A percentile compares a stretch with the other conserved stretches of the same genome.
These are phyloP conservation scores for Kazachstania psychrophila DNA, from an alignment of 805 yeast species.

Conservation along the genomic window DNA sequence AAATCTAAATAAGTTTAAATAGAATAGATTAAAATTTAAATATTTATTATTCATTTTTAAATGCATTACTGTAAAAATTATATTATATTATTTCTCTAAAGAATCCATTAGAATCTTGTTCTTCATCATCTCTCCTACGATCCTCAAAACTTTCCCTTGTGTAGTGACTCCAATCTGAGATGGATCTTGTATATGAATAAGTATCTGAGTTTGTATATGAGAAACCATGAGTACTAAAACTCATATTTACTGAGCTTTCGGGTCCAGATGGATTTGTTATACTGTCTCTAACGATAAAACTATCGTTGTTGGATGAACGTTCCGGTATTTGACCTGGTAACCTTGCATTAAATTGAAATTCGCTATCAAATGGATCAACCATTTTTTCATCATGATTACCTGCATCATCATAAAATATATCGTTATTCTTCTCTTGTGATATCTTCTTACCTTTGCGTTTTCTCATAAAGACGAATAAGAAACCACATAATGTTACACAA, in stretches of 20 bases:
- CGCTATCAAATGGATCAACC: slow-evolving; percentile 4
- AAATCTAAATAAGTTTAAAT: not conserved
- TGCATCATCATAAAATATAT: not conserved
- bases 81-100: slow-evolving; percentile 3
- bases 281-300: slow-evolving; percentile 1
- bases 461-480: not conserved
- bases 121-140: not conserved
- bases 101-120: not conserved
- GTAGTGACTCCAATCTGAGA: too few species aligned
- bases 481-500: not conserved
- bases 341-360: slow-evolving; percentile 3
- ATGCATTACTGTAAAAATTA: not conserved
- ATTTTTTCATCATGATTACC: not conserved
- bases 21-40: not conserved
- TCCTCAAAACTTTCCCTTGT: not conserved
- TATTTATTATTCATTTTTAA: not conserved
- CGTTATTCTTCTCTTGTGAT: not conserved
- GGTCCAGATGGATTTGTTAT: not conserved
- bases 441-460: not conserved
- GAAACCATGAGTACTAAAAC: not conserved
- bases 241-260: not conserved
- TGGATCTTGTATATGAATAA: not conserved
- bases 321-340: slow-evolving; percentile 1
- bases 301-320: not conserved
- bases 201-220: not conserved